Base-by-base conservation (phyloP, 805 yeast species). In the Nakazawaea ishiwadae region DNA sequence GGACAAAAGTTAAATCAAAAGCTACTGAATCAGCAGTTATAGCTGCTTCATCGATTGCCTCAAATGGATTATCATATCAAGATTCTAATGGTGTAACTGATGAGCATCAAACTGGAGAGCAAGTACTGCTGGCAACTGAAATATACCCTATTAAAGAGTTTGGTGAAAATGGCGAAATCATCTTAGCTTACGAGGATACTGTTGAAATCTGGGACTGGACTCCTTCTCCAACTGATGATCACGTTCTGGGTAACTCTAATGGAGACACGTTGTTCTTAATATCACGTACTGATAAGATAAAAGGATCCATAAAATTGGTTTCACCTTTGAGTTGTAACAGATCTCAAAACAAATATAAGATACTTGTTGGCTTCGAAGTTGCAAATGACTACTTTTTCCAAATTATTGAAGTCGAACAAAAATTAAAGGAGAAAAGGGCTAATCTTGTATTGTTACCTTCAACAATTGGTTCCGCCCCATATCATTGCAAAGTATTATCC, bases 191-290 rank as follows among this genome's bases (percentile, higher is more conserved):
- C 35, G 49, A 49, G 3, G 50, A 55, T 39, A 30, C 50, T 1
- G 50, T 68, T 12, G 65, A 66, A 37, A 55, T 67, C 6, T 68
- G 70, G 69, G 71, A 66, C 41, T 65, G 72, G 72, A 20, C 44
- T 2, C 64, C 63, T 2, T 48, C 55, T 6, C 44, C 48, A 3
- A 1, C 32, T 5, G 48, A 44, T 10, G 21, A 17, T 6, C 19
- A 36, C 24, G 41, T 32, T 9, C 20, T 14, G 2, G 26, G 26
- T 16, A 26, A n/a, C n/a, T n/a, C 35, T 18, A 20, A 32, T 15
- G 44, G 42, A n/a, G 55, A 55, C 3, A 49, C 52, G 8, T 36
- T 65, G 21, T 52, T 51, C 40, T 48, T 65, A 16, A 60, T 60
- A 28, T 61, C 57, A 6, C 30, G 40, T 26, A 23, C 42, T 14